Base-by-base conservation (phyloP, 1,284 basidiomycete species). In the Ustilago xerochloae region DNA sequence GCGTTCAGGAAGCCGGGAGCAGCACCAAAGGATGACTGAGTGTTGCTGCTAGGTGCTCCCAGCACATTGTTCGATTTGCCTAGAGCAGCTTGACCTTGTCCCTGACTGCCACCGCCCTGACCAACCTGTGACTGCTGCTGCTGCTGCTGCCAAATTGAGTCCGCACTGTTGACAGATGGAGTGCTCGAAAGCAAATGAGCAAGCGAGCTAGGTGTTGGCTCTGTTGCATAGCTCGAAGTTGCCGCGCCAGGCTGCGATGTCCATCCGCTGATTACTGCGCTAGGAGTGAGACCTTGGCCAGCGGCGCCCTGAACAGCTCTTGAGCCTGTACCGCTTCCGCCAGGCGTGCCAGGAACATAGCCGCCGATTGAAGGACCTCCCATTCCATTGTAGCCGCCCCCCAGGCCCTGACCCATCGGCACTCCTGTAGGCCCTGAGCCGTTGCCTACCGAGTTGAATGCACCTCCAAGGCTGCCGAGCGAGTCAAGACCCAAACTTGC, bases 371-470 rank as follows among this genome's bases (percentile, higher is more conserved):
- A 69, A 22, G 57, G 28, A 16, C 66, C 66, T 7, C 56, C 56
- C 4, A 69, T 55, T 24, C 66, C 66, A 8, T 69, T 69, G 48
- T 63, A 69, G 61, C 66, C 66, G 33, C 66, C 61, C 12, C 66
- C 66, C 6, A 69, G 66, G 1, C 66, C 66, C 33, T 69, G 66
- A 20, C 66, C 56, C 7, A 60, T 20, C 9, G 56, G 22, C 51
- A 33, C 29, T n/a, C 50, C 48, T 12, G 30, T 9, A 3, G 60
- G 8, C 28, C 41, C 52, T n/a, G 35, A 13, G 10, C 32, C 36
- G 20, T 26, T 56, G 20, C 39, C 30, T 1, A 39, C 36, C 4
- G 56, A 52, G 38, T 24, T 16, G 20, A 69, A 56, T 18, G 41
- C 63, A 6, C 67, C 67, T 8, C 67, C 53, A 2, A 70, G 49